phyloP scores from a whole-genome alignment of 305 asterid genomes.

The Fraxinus floribunda region DNA sequence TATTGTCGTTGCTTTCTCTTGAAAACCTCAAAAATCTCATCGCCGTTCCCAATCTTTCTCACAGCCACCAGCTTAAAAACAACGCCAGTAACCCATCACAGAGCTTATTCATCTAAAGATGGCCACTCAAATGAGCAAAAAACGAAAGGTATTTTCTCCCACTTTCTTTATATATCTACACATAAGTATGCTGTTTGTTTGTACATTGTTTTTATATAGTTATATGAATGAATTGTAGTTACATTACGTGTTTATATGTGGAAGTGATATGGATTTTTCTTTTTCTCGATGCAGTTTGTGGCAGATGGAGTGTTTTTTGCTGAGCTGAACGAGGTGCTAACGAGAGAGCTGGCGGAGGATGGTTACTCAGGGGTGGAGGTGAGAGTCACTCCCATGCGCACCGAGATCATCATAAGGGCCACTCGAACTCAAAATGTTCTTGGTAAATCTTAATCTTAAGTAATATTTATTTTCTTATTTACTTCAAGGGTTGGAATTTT shows the following conservation, averaged over 20 bases:
- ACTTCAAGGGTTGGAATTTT: background rate
- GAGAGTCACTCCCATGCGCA: slow-evolving; percentile 41
- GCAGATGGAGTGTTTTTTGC: slow-evolving; percentile 35
- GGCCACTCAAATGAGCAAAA: slow-evolving; percentile 47
- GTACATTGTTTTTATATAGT: background rate
- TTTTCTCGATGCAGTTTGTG: slow-evolving; percentile 21
- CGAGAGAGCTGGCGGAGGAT: slow-evolving; percentile 35
- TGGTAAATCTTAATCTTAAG: slow-evolving; percentile 22
- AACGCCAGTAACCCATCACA: background rate
- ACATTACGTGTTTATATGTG: background rate
- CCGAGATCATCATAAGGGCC: slow-evolving; percentile 61
- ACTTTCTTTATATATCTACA: no score
- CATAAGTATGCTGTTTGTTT: background rate
- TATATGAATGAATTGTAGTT: background rate
- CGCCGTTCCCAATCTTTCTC: background rate
- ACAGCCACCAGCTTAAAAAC: background rate
- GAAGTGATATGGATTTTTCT: background rate
- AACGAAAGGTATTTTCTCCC: slow-evolving; percentile 24
- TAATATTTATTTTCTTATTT: background rate
- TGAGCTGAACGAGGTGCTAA: slow-evolving; percentile 30
- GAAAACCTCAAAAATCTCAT: background rate
- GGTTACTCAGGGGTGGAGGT: slow-evolving; percentile 25
- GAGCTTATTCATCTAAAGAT: background rate
- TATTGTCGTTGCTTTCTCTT: no score
- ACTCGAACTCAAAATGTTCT: slow-evolving; percentile 58